Evolutionary conservation across 1,284 basidiomycete species (phyloP).

Genomic region (Ceratobasidium sp.): DNA sequence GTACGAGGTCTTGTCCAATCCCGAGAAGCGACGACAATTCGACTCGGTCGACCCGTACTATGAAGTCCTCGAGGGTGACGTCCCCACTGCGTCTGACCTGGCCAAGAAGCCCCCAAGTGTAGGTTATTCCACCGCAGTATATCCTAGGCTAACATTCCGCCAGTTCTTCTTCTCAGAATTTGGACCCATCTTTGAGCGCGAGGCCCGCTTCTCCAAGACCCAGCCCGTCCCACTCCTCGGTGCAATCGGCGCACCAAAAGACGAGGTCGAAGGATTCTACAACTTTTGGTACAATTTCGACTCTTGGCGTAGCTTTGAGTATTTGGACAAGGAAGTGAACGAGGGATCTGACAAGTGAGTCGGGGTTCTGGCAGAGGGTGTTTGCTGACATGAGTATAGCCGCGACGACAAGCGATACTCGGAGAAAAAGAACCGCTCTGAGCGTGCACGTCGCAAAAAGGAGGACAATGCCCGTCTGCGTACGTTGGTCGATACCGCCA

Average conservation of each 20-base stretch:
- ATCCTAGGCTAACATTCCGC: constrained; percentile 53
- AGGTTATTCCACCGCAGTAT: neutral
- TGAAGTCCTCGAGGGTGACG: constrained; percentile 76
- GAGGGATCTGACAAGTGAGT: constrained; percentile 92
- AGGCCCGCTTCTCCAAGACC: constrained; percentile 87
- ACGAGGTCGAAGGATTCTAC: constrained; percentile 91
- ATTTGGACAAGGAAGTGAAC: constrained; percentile 97
- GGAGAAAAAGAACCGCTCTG: constrained; percentile 99
- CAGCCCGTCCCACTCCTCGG: constrained; percentile 90
- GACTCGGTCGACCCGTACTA: constrained; percentile 91
- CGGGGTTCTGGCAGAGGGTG: neutral
- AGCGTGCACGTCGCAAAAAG: constrained; percentile 96
- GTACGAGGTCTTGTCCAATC: constrained; percentile 86
- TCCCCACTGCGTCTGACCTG: constrained; percentile 71
- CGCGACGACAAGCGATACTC: constrained; percentile 99
- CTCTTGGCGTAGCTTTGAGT: constrained; percentile 98
- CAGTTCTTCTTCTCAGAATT: constrained; percentile 69
- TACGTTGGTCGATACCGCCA: constrained; percentile 84
- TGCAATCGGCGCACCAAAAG: constrained; percentile 72
- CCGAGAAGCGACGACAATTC: constrained; percentile 91
- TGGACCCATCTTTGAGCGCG: constrained; percentile 85
- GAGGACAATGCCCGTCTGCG: constrained; percentile 94
- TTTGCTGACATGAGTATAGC: constrained; percentile 51
- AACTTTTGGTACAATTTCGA: constrained; percentile 99
- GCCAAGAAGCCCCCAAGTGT: constrained; percentile 56